A percentile compares a stretch with the other conserved stretches of the same genome.
These are phyloP conservation scores for Pulveroboletus ridleyi DNA, from an alignment of 1,284 basidiomycete genomes.

Conservation along the genomic window DNA sequence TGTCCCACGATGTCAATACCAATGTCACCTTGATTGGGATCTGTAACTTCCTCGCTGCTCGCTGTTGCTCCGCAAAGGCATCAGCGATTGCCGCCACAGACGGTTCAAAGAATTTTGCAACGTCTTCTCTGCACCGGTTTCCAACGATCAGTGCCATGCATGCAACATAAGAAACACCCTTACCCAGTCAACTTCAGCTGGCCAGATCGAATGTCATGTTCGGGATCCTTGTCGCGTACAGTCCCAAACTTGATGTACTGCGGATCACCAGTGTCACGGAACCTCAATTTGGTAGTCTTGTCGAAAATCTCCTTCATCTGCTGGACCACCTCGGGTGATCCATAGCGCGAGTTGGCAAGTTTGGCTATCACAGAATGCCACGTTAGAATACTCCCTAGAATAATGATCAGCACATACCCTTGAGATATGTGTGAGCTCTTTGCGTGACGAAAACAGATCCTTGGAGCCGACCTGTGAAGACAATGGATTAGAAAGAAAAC, in stretches of 20 bases:
- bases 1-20: not conserved
- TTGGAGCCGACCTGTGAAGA: constrained; percentile 37
- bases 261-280: constrained; percentile 44
- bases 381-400: constrained; percentile 11
- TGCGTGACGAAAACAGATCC: constrained; percentile 49
- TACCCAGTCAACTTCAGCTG: constrained; percentile 51
- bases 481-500: not conserved
- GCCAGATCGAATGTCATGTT: constrained; percentile 50
- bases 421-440: constrained; percentile 43
- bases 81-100: constrained; percentile 48
- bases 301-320: constrained; percentile 53
- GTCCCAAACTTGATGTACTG: constrained; percentile 56
- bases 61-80: constrained; percentile 44
- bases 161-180: constrained; percentile 11
- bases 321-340: constrained; percentile 41
- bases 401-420: constrained; percentile 28
- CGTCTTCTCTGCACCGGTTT: constrained; percentile 35
- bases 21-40: constrained; percentile 40
- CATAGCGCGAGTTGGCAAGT: constrained; percentile 38
- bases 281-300: constrained; percentile 52
- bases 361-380: constrained; percentile 35
- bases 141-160: not conserved
- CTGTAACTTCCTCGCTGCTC: constrained; percentile 20
- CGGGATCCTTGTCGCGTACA: constrained; percentile 47
- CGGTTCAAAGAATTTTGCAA: constrained; percentile 53